Conservation (phyloP, 345 rosid genomes). For the Brassica carinata region DNA sequence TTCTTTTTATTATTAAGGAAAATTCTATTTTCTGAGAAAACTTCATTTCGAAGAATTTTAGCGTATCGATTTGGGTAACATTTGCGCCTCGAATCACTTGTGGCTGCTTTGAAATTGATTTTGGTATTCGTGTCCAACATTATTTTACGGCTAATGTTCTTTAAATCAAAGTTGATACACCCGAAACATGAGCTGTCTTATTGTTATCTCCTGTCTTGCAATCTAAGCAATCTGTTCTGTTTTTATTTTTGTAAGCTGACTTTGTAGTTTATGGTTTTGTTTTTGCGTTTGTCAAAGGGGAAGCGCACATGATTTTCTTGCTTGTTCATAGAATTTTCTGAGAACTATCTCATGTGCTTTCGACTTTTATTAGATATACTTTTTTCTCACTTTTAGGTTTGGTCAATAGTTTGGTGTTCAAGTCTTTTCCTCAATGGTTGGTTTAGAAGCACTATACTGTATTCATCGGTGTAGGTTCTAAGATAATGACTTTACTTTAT, state of each 20-base stretch:
- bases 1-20: not conserved
- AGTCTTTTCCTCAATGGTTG: conserved; percentile 9
- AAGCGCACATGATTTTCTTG: conserved; percentile 34
- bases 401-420: conserved; percentile 36
- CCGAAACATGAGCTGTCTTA: conserved; percentile 27
- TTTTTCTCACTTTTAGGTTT: not conserved
- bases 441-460: conserved; percentile 30
- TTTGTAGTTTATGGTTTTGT: not conserved
- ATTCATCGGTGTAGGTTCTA: conserved; percentile 32
- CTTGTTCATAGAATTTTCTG: conserved; percentile 3
- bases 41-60: not conserved
- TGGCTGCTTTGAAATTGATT: not conserved
- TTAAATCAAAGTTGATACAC: not conserved
- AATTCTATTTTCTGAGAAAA: too few species aligned
- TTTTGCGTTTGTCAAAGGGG: conserved; percentile 17
- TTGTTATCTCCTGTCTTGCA: conserved; percentile 35
- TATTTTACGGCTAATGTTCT: not conserved
- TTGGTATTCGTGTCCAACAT: not conserved
- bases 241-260: conserved; percentile 3
- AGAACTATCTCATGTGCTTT: conserved; percentile 23
- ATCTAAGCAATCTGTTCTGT: conserved; percentile 37
- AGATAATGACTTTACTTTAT: conserved; percentile 32
- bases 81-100: not conserved
- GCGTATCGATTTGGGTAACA: not conserved
- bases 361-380: conserved; percentile 3